A percentile compares a stretch with the other conserved stretches of the same genome.
Conservation (phyloP, 1,284 basidiomycete species). For the Thecaphora thlaspeos region DNA sequence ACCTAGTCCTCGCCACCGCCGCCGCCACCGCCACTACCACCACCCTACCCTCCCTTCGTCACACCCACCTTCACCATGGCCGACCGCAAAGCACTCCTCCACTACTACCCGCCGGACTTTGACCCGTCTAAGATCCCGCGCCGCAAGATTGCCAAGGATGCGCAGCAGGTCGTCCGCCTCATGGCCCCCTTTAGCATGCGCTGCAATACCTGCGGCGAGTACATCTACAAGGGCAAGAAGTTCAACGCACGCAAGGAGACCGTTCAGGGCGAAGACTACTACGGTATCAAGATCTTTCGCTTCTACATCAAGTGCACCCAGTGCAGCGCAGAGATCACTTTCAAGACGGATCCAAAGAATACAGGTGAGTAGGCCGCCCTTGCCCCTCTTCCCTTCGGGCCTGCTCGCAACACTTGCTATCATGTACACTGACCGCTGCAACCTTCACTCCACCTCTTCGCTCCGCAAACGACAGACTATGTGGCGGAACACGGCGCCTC, state of each 20-base stretch:
- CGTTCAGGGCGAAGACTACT: slow-evolving; percentile 93
- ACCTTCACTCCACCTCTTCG: no score
- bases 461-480: slow-evolving; percentile 32
- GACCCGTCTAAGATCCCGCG: slow-evolving; percentile 94
- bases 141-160: slow-evolving; percentile 81
- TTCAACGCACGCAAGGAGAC: slow-evolving; percentile 99
- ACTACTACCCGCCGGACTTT: slow-evolving; percentile 72
- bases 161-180: slow-evolving; percentile 92
- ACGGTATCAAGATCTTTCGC: slow-evolving; percentile 85
- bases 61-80: slow-evolving; percentile 48
- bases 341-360: slow-evolving; percentile 97
- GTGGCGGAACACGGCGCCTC: slow-evolving; percentile 52
- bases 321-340: slow-evolving; percentile 90
- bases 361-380: slow-evolving; percentile 3
- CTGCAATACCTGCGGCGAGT: slow-evolving; percentile 84
- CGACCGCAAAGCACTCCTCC: slow-evolving; percentile 59
- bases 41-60: neutral
- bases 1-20: no score
- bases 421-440: no score
- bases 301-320: slow-evolving; percentile 57
- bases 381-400: no score
- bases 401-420: neutral
- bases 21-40: no score
- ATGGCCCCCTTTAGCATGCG: slow-evolving; percentile 99
- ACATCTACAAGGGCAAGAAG: slow-evolving; percentile 92